phyloP scores from a whole-genome alignment of 140 eudicot species.

The Oenanthe javanica region DNA sequence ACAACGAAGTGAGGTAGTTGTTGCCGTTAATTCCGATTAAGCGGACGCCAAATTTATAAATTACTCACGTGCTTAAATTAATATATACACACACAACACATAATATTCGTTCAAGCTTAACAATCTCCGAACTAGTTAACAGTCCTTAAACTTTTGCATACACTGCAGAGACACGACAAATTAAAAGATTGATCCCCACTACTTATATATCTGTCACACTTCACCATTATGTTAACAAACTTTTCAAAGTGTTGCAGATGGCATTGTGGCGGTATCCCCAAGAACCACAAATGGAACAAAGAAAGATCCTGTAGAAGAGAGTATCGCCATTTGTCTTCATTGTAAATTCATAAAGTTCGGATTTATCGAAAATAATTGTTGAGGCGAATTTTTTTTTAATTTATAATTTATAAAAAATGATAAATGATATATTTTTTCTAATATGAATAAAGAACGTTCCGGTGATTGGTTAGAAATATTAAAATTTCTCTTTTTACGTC shows the following conservation, averaged over 20 bases:
- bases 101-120: not conserved
- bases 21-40: not conserved
- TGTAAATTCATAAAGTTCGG: too few species aligned
- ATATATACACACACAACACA: too few species aligned
- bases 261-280: not conserved
- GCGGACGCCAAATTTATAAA: not conserved
- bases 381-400: too few species aligned
- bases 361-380: too few species aligned
- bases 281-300: not conserved
- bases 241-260: too few species aligned
- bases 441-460: too few species aligned
- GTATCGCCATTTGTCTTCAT: too few species aligned
- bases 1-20: not conserved
- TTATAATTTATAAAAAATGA: too few species aligned
- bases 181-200: conserved; percentile 7
- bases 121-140: conserved; percentile 6
- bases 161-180: not conserved
- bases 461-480: too few species aligned
- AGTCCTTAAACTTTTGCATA: conserved; percentile 2
- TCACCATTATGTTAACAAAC: not conserved
- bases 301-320: not conserved
- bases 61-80: conserved; percentile 7
- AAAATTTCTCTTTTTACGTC: too few species aligned
- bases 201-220: not conserved
- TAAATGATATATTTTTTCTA: too few species aligned